These are phyloP conservation scores for Fusarium multiceps DNA, from an alignment of 2,329 filamentous ascomycete species.

Conservation along the genomic window DNA sequence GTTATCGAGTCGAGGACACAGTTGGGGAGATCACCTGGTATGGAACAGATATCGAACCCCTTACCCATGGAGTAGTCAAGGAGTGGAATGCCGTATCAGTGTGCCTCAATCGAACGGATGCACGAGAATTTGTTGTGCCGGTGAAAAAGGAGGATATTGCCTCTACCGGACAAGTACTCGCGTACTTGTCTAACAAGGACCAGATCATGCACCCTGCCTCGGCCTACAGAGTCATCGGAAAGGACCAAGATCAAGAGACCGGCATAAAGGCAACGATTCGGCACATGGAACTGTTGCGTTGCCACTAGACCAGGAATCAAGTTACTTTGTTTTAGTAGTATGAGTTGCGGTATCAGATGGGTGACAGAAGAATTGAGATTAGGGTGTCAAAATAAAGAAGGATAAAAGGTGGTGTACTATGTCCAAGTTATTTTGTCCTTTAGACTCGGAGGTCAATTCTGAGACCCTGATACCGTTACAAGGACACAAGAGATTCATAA, in stretches of 20 bases:
- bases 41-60: background rate
- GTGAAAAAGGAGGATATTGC: background rate
- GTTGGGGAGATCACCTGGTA: background rate
- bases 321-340: background rate
- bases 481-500: background rate
- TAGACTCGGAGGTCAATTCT: background rate
- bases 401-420: too few relatives aligned
- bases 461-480: background rate
- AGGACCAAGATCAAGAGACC: too few relatives aligned
- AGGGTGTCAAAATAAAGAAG: background rate
- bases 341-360: background rate
- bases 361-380: rapidly evolving
- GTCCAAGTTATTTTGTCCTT: background rate
- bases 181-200: background rate
- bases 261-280: too few relatives aligned
- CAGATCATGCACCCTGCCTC: background rate
- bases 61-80: background rate
- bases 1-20: background rate
- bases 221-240: background rate
- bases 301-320: background rate
- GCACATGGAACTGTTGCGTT: too few relatives aligned
- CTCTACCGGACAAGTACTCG: background rate
- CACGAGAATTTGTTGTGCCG: background rate
- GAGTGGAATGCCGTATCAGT: background rate
- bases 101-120: background rate